These are phyloP conservation scores for Boletus sp. DNA, from an alignment of 1,284 basidiomycete species.

Conservation along the genomic window DNA sequence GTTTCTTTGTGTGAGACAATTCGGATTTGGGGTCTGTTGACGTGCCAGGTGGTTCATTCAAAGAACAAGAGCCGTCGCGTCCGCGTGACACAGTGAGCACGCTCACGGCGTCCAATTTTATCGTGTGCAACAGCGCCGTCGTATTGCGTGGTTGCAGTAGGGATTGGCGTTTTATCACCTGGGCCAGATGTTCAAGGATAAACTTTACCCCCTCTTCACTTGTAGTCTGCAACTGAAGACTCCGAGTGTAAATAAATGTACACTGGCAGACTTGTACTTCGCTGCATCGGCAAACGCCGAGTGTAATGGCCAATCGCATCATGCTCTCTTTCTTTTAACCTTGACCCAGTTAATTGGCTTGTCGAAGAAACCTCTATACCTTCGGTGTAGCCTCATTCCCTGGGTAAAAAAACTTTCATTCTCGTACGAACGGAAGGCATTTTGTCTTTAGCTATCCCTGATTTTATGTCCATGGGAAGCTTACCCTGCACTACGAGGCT, in stretches of 20 bases:
- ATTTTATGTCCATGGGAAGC: background rate
- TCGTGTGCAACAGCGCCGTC: no score
- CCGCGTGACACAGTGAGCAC: no score
- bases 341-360: constrained; percentile 33
- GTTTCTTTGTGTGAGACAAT: background rate
- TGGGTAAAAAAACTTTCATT: constrained; percentile 24
- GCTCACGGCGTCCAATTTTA: no score
- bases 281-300: constrained; percentile 5
- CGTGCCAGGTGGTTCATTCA: constrained; percentile 2
- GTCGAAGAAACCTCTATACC: constrained; percentile 15
- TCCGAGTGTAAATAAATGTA: no score
- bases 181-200: no score
- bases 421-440: constrained; percentile 8
- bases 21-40: background rate
- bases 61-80: constrained; percentile 8
- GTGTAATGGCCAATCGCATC: no score
- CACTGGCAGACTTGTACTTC: no score
- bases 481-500: constrained; percentile 4
- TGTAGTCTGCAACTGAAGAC: no score
- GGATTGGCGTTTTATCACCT: no score
- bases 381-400: constrained; percentile 33
- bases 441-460: background rate
- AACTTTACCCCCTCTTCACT: no score
- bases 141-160: no score
- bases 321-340: background rate